These are phyloP conservation scores for Penicillium sp. DNA, from an alignment of 2,329 filamentous ascomycete genomes.

Conservation along the genomic window DNA sequence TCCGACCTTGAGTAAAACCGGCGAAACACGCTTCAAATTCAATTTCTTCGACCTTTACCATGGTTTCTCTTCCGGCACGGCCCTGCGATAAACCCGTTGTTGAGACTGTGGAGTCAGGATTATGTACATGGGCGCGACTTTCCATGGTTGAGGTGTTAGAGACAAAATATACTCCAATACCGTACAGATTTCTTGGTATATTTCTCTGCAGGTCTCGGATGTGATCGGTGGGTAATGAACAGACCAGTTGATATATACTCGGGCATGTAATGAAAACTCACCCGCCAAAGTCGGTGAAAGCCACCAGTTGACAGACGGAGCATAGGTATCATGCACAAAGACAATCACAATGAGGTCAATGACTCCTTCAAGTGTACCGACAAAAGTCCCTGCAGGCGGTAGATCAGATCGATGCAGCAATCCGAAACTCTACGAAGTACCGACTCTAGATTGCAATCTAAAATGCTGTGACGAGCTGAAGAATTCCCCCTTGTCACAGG, in stretches of 20 bases:
- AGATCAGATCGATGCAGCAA: constrained; percentile 6
- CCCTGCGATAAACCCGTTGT: constrained; percentile 24
- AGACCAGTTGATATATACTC: not conserved
- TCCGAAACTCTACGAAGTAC: not conserved
- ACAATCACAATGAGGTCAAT: not conserved
- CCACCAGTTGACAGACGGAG: not conserved
- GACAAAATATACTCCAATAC: not conserved
- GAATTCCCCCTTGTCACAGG: constrained; percentile 10
- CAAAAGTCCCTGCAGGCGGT: constrained; percentile 1
- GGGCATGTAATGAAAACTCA: not conserved
- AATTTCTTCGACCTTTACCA: constrained; percentile 8
- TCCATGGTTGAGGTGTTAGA: constrained; percentile 19
- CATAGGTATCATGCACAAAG: not conserved
- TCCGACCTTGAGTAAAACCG: not conserved
- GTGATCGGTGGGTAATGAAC: not conserved
- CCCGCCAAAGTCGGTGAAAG: not conserved
- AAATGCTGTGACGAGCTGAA: not conserved
- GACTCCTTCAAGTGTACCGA: not conserved
- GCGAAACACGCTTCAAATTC: constrained; percentile 5
- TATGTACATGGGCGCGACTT: constrained; percentile 9
- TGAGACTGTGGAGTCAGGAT: constrained; percentile 18
- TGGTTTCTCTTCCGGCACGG: constrained; percentile 24
- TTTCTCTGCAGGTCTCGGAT: not conserved
- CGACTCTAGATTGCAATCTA: not conserved
- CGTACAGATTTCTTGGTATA: not conserved